Conservation (phyloP, 1,284 basidiomycete genomes). For the Leccinum subrobustum region DNA sequence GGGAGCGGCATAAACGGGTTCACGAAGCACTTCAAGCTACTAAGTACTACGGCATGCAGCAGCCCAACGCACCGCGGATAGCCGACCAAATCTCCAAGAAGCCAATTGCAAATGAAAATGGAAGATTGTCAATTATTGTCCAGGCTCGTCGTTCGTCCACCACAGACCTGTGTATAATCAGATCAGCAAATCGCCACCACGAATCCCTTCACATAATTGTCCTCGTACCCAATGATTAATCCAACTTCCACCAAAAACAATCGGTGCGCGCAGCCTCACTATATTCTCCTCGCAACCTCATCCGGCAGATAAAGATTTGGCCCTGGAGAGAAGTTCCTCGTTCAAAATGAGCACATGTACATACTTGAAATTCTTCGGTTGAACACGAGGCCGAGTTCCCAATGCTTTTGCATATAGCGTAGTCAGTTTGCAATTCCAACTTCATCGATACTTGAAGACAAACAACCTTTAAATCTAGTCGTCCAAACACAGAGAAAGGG, state of each 20-base stretch:
- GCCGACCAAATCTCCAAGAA: slow-evolving; percentile 23
- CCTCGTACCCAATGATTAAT: background rate
- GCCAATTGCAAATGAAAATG: slow-evolving; percentile 12
- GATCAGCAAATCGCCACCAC: slow-evolving; percentile 3
- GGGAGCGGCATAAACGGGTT: background rate
- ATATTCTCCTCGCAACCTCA: slow-evolving; percentile 2
- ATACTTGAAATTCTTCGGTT: background rate
- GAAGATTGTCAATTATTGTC: slow-evolving; percentile 8
- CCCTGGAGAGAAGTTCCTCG: slow-evolving; percentile 6
- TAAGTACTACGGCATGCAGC: background rate
- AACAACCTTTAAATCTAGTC: slow-evolving; percentile 10
- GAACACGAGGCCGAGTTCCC: slow-evolving; percentile 25
- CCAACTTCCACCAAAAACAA: background rate
- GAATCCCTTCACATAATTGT: slow-evolving; percentile 1
- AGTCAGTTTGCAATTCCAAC: slow-evolving; percentile 12
- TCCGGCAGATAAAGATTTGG: slow-evolving; percentile 11
- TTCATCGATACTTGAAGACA: slow-evolving; percentile 20
- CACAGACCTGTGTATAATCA: slow-evolving; percentile 4
- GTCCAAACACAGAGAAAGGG: slow-evolving; percentile 14
- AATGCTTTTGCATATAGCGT: background rate
- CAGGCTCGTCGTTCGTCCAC: slow-evolving; percentile 10
- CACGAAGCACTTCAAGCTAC: background rate
- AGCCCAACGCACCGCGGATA: slow-evolving; percentile 25
- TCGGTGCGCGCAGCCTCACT: background rate
- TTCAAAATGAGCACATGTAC: slow-evolving; percentile 3